Base-by-base conservation (phyloP, 768 basidiomycete species). In the Leccinum incarnatum region DNA sequence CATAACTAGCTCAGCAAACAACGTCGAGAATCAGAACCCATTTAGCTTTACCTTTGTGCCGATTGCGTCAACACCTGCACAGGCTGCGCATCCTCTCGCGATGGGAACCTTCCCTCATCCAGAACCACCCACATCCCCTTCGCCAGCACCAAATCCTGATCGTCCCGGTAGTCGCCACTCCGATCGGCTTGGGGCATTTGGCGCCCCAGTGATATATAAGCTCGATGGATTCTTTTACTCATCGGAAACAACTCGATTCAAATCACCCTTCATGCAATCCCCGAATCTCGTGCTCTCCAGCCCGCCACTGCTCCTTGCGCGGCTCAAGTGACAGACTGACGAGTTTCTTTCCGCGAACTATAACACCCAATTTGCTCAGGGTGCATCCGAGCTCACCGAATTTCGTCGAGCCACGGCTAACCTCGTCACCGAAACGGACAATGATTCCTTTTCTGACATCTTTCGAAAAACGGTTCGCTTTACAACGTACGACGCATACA, bases 1-100 rank as follows among this genome's bases (percentile, higher is more conserved):
- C 7, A 66, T 73, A 8, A 84, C 81, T 23, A 81, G 77, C 60
- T 79, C 81, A 32, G 78, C 80, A 27, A 74, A 78, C 51, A 80
- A 79, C 14, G 65, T 77, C 2, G 85, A 85, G 69, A 86, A 83
- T 64, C 80, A 78, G 37, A 77, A 79, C 47, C 78, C 78, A 2
- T 86, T 85, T 65, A 76, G 70, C 58, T 85, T 83, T 63, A 73
- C 75, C 50, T 84, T 82, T 63, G 72, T 78, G 30, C 81, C 81
- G 12, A 75, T 78, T n/a, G 71, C 82, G 10, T 80, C 83, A 30
- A 83, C 83, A 5, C 80, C 82, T n/a, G 77, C 75, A 17, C 76
- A 79, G 54, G 68, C 71, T 29, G 65, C 61, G 27, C 79, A 69
- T 77, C 77, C 70, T 47, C 61, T 70, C 21, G 58, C 66, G 65